Evolutionary conservation across 306 rosid genomes (phyloP).

Genomic region (Fragaria iinumae): DNA sequence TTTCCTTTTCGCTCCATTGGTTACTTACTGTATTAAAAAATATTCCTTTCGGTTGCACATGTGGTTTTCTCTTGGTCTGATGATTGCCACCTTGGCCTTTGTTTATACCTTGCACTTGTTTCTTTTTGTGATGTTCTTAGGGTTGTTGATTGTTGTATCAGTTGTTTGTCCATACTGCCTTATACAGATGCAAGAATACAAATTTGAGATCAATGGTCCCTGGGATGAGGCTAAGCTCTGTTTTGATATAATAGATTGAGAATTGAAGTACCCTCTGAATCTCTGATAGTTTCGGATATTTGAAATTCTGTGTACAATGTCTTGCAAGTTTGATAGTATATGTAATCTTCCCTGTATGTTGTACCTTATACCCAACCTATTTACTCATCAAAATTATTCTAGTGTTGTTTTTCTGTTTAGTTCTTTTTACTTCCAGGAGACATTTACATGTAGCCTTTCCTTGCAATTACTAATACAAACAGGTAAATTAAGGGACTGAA

Average conservation of each 20-base stretch:
- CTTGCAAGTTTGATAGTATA: neutral
- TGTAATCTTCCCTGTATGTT: neutral
- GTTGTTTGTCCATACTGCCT: conserved; percentile 90
- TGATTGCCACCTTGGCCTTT: conserved; percentile 52
- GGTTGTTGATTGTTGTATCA: conserved; percentile 70
- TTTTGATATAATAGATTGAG: conserved; percentile 79
- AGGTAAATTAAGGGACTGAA: too few species aligned
- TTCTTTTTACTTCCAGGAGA: too few species aligned
- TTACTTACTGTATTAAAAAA: conserved; percentile 70
- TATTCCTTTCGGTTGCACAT: conserved; percentile 67
- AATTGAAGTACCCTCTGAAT: neutral
- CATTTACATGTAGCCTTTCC: too few species aligned
- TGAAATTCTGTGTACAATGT: neutral
- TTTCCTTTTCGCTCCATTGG: conserved; percentile 89
- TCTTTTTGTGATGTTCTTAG: conserved; percentile 55
- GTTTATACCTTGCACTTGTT: conserved; percentile 57
- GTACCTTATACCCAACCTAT: neutral
- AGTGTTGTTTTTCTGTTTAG: too few species aligned
- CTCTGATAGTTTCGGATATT: neutral
- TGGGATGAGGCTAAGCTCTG: conserved; percentile 99
- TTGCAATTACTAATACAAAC: too few species aligned
- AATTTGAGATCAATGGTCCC: conserved; percentile 91
- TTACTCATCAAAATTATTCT: neutral
- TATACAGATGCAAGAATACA: conserved; percentile 77
- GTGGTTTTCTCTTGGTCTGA: conserved; percentile 61